Base-by-base conservation (phyloP, 805 yeast species). In the Candida nemodendra region DNA sequence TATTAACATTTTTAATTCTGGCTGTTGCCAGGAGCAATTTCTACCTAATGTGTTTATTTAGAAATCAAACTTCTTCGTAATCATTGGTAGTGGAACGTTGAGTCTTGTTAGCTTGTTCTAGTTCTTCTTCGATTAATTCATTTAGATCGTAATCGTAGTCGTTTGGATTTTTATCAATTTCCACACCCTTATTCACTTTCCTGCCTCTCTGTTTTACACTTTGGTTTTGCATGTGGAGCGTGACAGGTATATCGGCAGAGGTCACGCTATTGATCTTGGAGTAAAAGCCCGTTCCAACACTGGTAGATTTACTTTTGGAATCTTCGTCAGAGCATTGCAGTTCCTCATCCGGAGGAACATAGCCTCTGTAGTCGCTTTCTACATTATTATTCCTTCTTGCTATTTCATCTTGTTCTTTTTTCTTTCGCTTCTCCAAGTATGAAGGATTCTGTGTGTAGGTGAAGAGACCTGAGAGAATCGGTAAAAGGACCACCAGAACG, bases 71-170 rank as follows among this genome's bases (percentile, higher is more conserved):
- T n/a, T 40, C 40, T 3, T 34, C 31, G 21, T 24, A 28, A 9
- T 25, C 36, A 21, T 24, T 31, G 8, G 11, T 24, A 21, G 27
- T 26, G 13, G 24, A 26, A 23, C 16, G 16, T 23, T n/a, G 40
- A 34, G 38, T 53, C 35, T 19, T 34, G 19, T 27, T 38, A 26
- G 63, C 68, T 4, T 48, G 50, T 16, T 38, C 49, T 9, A 49
- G 39, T 38, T 64, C 68, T 29, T 64, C 62, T 15, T 59, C 51
- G 19, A 74, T 72, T 34, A 74, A 56, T 11, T 72, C 76, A 42
- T 74, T 69, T 18, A 74, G 48, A 42, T 72, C 75, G 41, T 64
- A 74, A 47, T 74, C 79, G 52, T 60, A 74, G 2, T 45, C 53
- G 44, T 69, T 66, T 6, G 77, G 76, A 48, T 72, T 69, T 3